Base-by-base conservation (phyloP, 106 monocot genomes). In the Allium sativum region DNA sequence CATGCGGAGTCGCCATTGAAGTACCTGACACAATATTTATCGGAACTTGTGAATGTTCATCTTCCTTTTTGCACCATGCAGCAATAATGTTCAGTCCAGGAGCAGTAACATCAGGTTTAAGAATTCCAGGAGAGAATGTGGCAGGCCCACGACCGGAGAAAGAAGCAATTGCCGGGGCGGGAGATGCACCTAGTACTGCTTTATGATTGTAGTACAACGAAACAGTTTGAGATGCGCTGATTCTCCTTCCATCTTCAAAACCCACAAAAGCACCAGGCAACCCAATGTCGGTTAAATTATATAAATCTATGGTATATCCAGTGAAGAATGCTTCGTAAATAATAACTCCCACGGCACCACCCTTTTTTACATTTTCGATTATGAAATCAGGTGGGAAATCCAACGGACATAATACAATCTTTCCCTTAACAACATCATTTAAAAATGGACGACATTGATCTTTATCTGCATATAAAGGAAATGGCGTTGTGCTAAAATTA, bases 71-170 rank as follows among this genome's bases (percentile, higher is more conserved):
- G 4, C 85, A 85, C 85, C 88, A 93, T 0, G 85, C 93, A 0
- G 88, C 93, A 48, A 93, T 84, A 53, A 93, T 85, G 85, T 89
- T 93, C 10, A 93, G 85, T 6, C 93, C 93, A 12, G 88, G 93
- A 0, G 93, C 85, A 19, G 80, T 74, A 45, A 93, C 44, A 48
- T 93, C 93, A 0, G 93, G 85, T 64, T 88, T 93, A 40, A 89
- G 72, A 50, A 89, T 67, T 5, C 82, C 68, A 4, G 89, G 89
- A 68, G 70, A 69, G 0, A 85, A 74, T 15, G 82, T 14, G 73
- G 85, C 89, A 54, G 93, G 93, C 22, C 88, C 88, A 0, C 92
- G 65, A n/a, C 87, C 61, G 0, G 89, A 93, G 76, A 93, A 93
- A 43, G 76, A 42, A 0, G 93, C 89, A 6, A 89, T 80, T 6